phyloP scores from a whole-genome alignment of 352 stramenopile species.

The Phytophthora hybrid region DNA sequence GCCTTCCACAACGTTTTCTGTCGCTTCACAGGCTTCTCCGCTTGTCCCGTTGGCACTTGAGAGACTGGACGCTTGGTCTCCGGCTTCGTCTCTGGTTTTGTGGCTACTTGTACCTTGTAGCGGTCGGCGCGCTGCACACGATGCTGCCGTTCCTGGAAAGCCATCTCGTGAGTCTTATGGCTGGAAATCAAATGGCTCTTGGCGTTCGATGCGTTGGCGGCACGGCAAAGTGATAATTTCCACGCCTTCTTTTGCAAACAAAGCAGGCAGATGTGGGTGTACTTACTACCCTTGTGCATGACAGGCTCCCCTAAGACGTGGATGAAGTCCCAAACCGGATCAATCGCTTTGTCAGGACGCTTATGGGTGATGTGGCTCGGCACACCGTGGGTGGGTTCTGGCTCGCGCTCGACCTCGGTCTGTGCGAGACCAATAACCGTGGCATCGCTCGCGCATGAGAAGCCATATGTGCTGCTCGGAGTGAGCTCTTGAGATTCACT shows the following conservation, averaged over 20 bases:
- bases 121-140: neutral
- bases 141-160: neutral
- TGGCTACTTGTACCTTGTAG: neutral
- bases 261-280: neutral
- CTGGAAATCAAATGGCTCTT: neutral
- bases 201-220: slow-evolving; percentile 6
- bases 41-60: neutral
- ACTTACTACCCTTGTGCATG: slow-evolving; percentile 1
- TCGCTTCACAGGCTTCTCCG: neutral
- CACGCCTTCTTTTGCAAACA: slow-evolving; percentile 1
- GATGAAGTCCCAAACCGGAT: slow-evolving; percentile 3
- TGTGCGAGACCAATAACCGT: slow-evolving; percentile 4
- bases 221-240: slow-evolving; percentile 6
- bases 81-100: neutral
- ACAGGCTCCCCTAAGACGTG: neutral
- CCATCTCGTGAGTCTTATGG: neutral
- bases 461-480: slow-evolving; percentile 7
- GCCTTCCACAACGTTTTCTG: slow-evolving; percentile 1
- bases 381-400: neutral
- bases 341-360: neutral
- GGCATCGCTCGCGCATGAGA: slow-evolving; percentile 6
- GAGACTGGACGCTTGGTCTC: neutral
- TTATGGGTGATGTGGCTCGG: neutral
- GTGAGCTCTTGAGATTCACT: neutral
- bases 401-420: neutral